Evolutionary conservation across 805 yeast genomes (phyloP), one percentile per base, ranked within the genome.

Genomic region (Metschnikowia cerradonensis): DNA sequence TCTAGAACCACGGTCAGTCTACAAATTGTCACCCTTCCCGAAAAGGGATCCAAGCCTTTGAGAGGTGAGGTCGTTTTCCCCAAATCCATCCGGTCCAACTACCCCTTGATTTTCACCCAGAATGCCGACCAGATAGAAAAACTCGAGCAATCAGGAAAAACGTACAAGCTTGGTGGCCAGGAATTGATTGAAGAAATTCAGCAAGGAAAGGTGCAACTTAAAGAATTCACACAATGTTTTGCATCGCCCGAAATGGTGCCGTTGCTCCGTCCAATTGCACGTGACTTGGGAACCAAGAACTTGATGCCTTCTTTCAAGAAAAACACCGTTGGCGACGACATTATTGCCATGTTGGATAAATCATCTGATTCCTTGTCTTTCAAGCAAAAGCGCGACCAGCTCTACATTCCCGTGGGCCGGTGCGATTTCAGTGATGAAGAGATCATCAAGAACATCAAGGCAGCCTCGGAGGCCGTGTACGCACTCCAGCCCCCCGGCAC

Each of bases 251-350:
- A 88, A 35, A 81, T 90, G 51, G 79, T 79, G 20, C 67, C 79
- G n/a, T 75, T 77, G 23, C 73, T 94, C 56, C 78, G 77, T 55
- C 75, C 80, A 51, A 72, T 89, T 20, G 96, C 94, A n/a, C 81
- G 90, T 62, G 72, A 79, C 10, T 77, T 94, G 59, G 98, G 98
- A 52, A 96, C 96, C 32, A 82, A 77, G 62, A 96, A 96, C 22
- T 76, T 94, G 59, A 85, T 91, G 88, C 98, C 99, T 43, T 78
- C 80, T 41, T 83, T 80, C 13, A 90, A 90, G 71, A 86, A 83
- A 63, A 96, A 96, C 15, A 90, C 97, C 1, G 94, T 92, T 7
- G 72, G 86, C 1, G 79, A 80, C n/a, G 82, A 90, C 60, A 70
- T 90, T 31, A 72, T 71, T 19, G 66, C 67, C 6, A 69, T 85